Percentiles rank a stretch among this genome's conserved stretches.
Conservation (phyloP, 208 protist genomes). For the Strigomonas oncopelti region DNA sequence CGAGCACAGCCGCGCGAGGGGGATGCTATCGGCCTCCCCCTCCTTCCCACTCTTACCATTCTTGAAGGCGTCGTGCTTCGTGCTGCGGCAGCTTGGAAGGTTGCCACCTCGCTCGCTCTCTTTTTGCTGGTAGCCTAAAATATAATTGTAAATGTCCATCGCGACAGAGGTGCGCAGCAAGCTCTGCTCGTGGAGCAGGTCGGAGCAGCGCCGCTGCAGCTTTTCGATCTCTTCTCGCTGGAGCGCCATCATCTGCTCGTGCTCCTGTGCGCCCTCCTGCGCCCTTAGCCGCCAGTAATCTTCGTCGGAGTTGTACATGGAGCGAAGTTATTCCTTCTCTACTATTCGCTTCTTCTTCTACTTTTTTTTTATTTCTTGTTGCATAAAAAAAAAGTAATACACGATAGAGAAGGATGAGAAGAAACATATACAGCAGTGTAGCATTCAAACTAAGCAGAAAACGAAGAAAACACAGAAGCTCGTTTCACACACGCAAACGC, state of each 20-base stretch:
- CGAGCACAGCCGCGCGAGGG: slow-evolving; percentile 37
- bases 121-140: slow-evolving; percentile 51
- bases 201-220: slow-evolving; percentile 55
- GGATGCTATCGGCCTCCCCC: slow-evolving; percentile 28
- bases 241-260: slow-evolving; percentile 43
- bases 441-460: slow-evolving; percentile 3
- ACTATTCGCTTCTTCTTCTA: slow-evolving; percentile 1
- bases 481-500: too few relatives aligned
- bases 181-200: slow-evolving; percentile 62
- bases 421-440: not conserved
- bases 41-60: not conserved
- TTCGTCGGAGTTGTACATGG: slow-evolving; percentile 16
- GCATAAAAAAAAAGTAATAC: slow-evolving; percentile 1
- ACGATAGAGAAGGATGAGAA: not conserved
- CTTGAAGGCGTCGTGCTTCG: not conserved
- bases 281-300: slow-evolving; percentile 58
- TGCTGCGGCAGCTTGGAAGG: not conserved
- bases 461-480: too few relatives aligned
- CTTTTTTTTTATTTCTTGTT: not conserved
- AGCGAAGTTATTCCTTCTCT: slow-evolving; percentile 17
- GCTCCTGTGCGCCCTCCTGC: slow-evolving; percentile 42
- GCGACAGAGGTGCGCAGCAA: slow-evolving; percentile 66
- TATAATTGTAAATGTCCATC: slow-evolving; percentile 63
- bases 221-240: slow-evolving; percentile 70
- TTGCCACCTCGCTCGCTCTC: slow-evolving; percentile 14